A percentile compares a stretch with the other conserved stretches of the same genome.
These are phyloP conservation scores for Talaromyces rugulosus DNA, from an alignment of 2,329 filamentous ascomycete species.

Conservation along the genomic window DNA sequence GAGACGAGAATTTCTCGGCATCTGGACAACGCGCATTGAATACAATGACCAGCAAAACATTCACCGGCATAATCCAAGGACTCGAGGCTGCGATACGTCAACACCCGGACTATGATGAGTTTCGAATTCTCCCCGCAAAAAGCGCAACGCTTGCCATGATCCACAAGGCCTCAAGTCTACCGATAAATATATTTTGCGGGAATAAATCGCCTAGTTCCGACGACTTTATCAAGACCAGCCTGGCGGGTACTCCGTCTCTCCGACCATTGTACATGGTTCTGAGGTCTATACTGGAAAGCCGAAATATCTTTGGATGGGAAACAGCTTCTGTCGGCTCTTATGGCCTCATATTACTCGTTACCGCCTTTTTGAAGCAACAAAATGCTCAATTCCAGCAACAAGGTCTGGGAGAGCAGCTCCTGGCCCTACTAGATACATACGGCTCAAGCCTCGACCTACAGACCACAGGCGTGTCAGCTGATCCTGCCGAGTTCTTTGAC, in stretches of 20 bases:
- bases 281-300: slow-evolving; percentile 48
- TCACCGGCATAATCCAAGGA: slow-evolving; percentile 19
- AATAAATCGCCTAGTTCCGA: slow-evolving; percentile 37
- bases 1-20: slow-evolving; percentile 19
- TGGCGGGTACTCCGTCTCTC: slow-evolving; percentile 48
- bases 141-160: slow-evolving; percentile 30
- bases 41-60: slow-evolving; percentile 23
- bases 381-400: slow-evolving; percentile 18
- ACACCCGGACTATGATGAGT: slow-evolving; percentile 17
- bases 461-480: slow-evolving; percentile 46
- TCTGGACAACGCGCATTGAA: slow-evolving; percentile 28
- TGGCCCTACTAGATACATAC: slow-evolving; percentile 50
- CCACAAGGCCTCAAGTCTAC: slow-evolving; percentile 47
- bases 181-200: slow-evolving; percentile 49
- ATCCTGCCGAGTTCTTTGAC: slow-evolving; percentile 43
- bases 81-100: slow-evolving; percentile 21
- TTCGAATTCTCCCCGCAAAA: slow-evolving; percentile 21
- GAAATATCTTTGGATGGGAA: slow-evolving; percentile 46
- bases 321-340: slow-evolving; percentile 52
- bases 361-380: slow-evolving; percentile 48
- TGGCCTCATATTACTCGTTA: slow-evolving; percentile 54
- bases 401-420: slow-evolving; percentile 41
- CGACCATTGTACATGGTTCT: slow-evolving; percentile 47
- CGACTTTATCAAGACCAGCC: slow-evolving; percentile 43
- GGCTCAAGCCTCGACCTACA: slow-evolving; percentile 40